Evolutionary conservation across 441 rosid species (phyloP).

Genomic region (Euphorbia celastroides): DNA sequence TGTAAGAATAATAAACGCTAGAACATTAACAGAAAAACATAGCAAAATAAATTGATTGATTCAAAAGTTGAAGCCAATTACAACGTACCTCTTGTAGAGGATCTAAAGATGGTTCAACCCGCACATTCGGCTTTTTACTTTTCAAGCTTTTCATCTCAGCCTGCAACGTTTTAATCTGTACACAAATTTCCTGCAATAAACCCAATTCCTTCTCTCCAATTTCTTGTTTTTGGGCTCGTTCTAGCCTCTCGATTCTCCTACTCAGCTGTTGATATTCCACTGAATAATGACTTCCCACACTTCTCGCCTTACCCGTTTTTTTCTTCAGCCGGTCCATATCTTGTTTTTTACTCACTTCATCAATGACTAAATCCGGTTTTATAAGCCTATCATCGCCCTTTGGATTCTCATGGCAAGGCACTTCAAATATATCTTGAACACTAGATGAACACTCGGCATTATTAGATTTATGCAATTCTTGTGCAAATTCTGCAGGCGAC

Average conservation of each 20-base stretch:
- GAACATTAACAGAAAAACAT: not conserved
- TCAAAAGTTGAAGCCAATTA: not conserved
- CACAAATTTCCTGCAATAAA: slow-evolving; percentile 55
- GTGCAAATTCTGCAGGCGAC: slow-evolving; percentile 38
- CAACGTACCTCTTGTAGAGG: slow-evolving; percentile 42
- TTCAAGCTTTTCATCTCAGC: slow-evolving; percentile 46
- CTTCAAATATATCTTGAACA: slow-evolving; percentile 61
- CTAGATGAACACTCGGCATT: slow-evolving; percentile 26
- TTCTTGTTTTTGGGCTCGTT: slow-evolving; percentile 36
- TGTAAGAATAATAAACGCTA: too few relatives aligned
- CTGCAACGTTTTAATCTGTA: slow-evolving; percentile 59
- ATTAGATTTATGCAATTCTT: slow-evolving; percentile 20
- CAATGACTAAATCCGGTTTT: slow-evolving; percentile 28
- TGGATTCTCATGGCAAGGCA: slow-evolving; percentile 30
- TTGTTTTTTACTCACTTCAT: slow-evolving; percentile 12
- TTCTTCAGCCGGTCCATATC: slow-evolving; percentile 28
- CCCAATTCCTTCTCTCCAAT: slow-evolving; percentile 43
- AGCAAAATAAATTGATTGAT: not conserved
- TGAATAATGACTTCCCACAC: slow-evolving; percentile 19
- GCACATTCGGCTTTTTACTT: slow-evolving; percentile 32
- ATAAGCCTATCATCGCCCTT: slow-evolving; percentile 30
- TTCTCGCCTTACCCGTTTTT: slow-evolving; percentile 29
- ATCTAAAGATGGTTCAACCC: slow-evolving; percentile 28
- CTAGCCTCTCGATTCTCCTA: slow-evolving; percentile 54
- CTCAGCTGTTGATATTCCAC: slow-evolving; percentile 37